Conservation (phyloP, 805 yeast genomes). For the Danielozyma ontarioensis region DNA sequence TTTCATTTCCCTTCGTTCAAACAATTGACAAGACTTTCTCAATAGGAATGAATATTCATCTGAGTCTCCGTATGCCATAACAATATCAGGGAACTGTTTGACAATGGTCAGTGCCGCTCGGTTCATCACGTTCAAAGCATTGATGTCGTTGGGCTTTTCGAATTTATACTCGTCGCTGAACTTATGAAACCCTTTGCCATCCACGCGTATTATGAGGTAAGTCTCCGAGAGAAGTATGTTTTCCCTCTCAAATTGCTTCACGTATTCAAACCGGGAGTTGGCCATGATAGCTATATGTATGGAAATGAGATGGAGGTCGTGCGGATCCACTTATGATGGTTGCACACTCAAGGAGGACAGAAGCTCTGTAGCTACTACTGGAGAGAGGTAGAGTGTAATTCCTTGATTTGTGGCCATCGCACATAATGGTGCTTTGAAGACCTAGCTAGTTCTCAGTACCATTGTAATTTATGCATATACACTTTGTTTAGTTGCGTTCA, state of each 20-base stretch:
- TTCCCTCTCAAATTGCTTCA: slow-evolving; percentile 72
- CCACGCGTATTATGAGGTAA: slow-evolving; percentile 78
- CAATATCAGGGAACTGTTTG: slow-evolving; percentile 61
- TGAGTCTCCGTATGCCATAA: slow-evolving; percentile 88
- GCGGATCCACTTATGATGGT: too few relatives aligned
- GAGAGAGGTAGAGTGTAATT: too few relatives aligned
- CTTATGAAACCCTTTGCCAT: slow-evolving; percentile 91
- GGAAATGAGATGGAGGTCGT: neutral
- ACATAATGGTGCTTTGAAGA: too few relatives aligned
- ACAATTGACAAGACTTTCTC: slow-evolving; percentile 56
- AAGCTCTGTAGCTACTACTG: too few relatives aligned
- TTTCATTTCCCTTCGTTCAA: slow-evolving; percentile 80
- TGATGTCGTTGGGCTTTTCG: slow-evolving; percentile 78
- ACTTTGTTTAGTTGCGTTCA: too few relatives aligned
- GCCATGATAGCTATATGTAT: slow-evolving; percentile 47
- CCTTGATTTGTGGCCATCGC: too few relatives aligned
- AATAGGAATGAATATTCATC: slow-evolving; percentile 90
- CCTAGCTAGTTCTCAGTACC: too few relatives aligned
- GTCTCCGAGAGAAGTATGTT: slow-evolving; percentile 71
- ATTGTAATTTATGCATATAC: too few relatives aligned
- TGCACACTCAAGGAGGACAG: too few relatives aligned
- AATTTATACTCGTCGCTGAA: slow-evolving; percentile 71
- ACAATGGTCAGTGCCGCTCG: slow-evolving; percentile 66
- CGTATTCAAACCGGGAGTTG: slow-evolving; percentile 84
- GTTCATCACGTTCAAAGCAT: slow-evolving; percentile 80